A percentile compares a stretch with the other conserved stretches of the same genome.
Evolutionary conservation across 2,329 filamentous ascomycete genomes (phyloP).

Genomic region (Tolypocladium inflatum): DNA sequence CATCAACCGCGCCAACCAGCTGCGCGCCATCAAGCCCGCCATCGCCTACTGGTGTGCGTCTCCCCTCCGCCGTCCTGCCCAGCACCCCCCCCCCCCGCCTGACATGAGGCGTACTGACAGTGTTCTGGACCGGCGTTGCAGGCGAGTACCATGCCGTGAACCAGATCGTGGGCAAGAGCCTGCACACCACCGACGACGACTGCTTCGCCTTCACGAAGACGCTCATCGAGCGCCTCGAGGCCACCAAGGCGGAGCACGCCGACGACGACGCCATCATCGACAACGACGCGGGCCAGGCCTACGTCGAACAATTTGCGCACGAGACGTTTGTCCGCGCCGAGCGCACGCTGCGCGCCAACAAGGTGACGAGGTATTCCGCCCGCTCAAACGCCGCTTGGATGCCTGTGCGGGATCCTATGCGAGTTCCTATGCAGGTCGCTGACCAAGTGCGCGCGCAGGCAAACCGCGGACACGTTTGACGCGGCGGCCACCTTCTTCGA

Average conservation of each 20-base stretch:
- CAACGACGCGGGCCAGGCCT: conserved; percentile 78
- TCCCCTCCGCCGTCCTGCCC: too few relatives aligned
- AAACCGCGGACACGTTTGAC: conserved; percentile 90
- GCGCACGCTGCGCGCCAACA: conserved; percentile 70
- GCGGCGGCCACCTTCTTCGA: conserved; percentile 91
- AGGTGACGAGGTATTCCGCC: conserved; percentile 69
- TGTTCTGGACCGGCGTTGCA: conserved; percentile 22
- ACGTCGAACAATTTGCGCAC: conserved; percentile 87
- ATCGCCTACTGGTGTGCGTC: conserved; percentile 89
- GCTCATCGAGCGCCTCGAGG: conserved; percentile 85
- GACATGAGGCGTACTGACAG: not conserved
- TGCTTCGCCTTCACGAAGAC: conserved; percentile 70
- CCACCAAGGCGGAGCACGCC: conserved; percentile 48
- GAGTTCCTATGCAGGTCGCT: too few relatives aligned
- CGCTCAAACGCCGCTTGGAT: too few relatives aligned
- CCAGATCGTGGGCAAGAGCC: conserved; percentile 71
- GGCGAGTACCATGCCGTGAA: conserved; percentile 90
- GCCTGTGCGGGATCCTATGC: too few relatives aligned
- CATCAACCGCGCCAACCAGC: conserved; percentile 71
- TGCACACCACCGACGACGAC: conserved; percentile 72
- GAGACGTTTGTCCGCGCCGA: conserved; percentile 83
- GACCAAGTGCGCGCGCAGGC: too few relatives aligned
- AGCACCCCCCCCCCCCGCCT: too few relatives aligned
- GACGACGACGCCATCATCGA: conserved; percentile 78
- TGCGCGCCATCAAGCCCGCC: conserved; percentile 77